phyloP scores from a whole-genome alignment of 306 rosid species.

The Lagenaria siceraria region DNA sequence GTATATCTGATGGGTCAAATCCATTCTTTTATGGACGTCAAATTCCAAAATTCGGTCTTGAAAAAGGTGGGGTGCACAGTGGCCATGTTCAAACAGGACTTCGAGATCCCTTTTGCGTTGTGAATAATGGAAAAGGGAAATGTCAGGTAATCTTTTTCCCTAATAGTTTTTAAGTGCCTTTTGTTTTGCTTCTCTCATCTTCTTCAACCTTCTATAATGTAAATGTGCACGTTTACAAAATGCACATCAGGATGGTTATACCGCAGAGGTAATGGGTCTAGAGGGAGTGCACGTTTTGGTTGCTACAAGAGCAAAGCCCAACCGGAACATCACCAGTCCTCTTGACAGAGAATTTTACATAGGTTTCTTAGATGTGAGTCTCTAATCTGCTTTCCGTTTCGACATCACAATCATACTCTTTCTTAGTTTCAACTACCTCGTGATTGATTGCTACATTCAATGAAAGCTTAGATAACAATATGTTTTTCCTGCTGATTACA shows the following conservation, averaged over 20 bases:
- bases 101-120: conserved; percentile 67
- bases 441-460: background rate
- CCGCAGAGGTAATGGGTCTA: conserved; percentile 42
- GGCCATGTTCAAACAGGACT: conserved; percentile 85
- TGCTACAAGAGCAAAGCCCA: conserved; percentile 74
- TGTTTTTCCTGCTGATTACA: background rate
- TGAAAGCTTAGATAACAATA: background rate
- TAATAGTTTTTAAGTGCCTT: background rate
- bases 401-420: background rate
- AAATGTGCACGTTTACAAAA: background rate
- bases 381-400: background rate
- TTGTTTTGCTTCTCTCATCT: background rate
- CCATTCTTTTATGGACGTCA: conserved; percentile 49
- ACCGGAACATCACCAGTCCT: conserved; percentile 28
- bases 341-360: conserved; percentile 59
- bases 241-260: conserved; percentile 72
- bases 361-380: conserved; percentile 61
- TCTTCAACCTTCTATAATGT: background rate
- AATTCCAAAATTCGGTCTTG: conserved; percentile 48
- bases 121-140: conserved; percentile 58
- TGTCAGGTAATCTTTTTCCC: conserved; percentile 42
- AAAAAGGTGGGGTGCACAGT: conserved; percentile 69
- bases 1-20: conserved; percentile 67
- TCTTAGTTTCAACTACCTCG: background rate
- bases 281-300: conserved; percentile 65